phyloP scores from a whole-genome alignment of 2,329 filamentous ascomycete species.

The Calonectria pseudoreteaudii region DNA sequence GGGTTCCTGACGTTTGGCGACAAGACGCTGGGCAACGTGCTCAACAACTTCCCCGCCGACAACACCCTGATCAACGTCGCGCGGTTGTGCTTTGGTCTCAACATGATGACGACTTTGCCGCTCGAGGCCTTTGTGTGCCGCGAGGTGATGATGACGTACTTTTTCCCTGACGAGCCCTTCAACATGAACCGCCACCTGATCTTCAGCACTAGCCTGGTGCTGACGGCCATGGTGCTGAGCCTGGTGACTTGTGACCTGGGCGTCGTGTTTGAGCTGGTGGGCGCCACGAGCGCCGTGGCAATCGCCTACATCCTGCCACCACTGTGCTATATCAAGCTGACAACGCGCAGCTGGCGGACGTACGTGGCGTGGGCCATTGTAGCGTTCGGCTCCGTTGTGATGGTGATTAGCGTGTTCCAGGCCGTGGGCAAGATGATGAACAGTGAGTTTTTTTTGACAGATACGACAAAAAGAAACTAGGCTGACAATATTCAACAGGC shows the following conservation, averaged over 20 bases:
- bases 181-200: slow-evolving; percentile 87
- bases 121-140: slow-evolving; percentile 98
- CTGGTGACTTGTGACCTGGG: slow-evolving; percentile 94
- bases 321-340: slow-evolving; percentile 94
- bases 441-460: slow-evolving; percentile 49
- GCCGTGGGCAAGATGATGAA: slow-evolving; percentile 75
- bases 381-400: slow-evolving; percentile 82
- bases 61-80: slow-evolving; percentile 96
- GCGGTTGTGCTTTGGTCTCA: slow-evolving; percentile 93
- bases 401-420: slow-evolving; percentile 83
- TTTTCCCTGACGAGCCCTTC: slow-evolving; percentile 76
- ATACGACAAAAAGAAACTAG: not conserved
- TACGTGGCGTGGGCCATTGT: slow-evolving; percentile 79
- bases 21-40: slow-evolving; percentile 91
- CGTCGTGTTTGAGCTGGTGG: slow-evolving; percentile 94
- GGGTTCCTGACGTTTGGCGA: slow-evolving; percentile 96
- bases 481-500: slow-evolving; percentile 34
- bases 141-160: slow-evolving; percentile 94
- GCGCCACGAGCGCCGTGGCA: slow-evolving; percentile 92
- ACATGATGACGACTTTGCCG: slow-evolving; percentile 97
- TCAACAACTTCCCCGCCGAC: slow-evolving; percentile 95
- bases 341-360: slow-evolving; percentile 79
- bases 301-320: slow-evolving; percentile 96
- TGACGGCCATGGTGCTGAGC: slow-evolving; percentile 80
- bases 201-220: slow-evolving; percentile 86